phyloP scores from a whole-genome alignment of 2,329 filamentous ascomycete genomes.

The Orbilia blumenaviensis region DNA sequence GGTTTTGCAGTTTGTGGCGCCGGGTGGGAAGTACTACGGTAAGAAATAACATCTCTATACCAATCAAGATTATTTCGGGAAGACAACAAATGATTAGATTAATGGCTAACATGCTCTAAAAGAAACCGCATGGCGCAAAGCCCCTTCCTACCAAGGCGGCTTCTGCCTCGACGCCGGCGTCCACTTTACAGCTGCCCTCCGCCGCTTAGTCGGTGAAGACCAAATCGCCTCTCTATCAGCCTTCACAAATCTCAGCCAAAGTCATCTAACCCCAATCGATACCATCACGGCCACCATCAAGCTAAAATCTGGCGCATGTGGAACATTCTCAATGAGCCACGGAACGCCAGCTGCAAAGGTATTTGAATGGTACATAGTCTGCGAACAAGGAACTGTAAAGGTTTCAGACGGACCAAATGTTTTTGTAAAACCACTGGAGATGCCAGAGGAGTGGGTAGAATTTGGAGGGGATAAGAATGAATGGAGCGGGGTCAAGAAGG shows the following conservation, averaged over 20 bases:
- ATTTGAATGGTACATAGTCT: constrained; percentile 68
- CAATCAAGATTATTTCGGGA: too few relatives aligned
- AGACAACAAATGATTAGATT: too few relatives aligned
- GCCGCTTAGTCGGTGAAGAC: constrained; percentile 67
- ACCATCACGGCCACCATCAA: constrained; percentile 70
- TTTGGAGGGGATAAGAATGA: constrained; percentile 60
- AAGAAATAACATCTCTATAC: background rate
- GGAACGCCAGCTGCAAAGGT: constrained; percentile 67
- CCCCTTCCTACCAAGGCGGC: constrained; percentile 76
- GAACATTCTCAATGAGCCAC: constrained; percentile 69
- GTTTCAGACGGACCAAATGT: constrained; percentile 64
- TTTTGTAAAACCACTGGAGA: constrained; percentile 59
- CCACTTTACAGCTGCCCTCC: constrained; percentile 73
- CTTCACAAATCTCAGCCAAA: constrained; percentile 67
- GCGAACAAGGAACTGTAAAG: constrained; percentile 68
- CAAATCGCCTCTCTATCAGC: constrained; percentile 66
- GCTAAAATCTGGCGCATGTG: constrained; percentile 67
- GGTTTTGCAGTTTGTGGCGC: constrained; percentile 63
- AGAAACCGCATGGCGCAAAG: constrained; percentile 71
- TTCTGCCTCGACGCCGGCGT: constrained; percentile 81
- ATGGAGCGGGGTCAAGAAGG: constrained; percentile 68
- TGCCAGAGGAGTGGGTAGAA: constrained; percentile 61
- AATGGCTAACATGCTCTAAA: background rate
- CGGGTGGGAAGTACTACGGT: constrained; percentile 64
- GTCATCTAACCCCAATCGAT: constrained; percentile 72